phyloP scores from a whole-genome alignment of 192 early-diverging fungal genomes.

The Borealophlyctis nickersoniae region DNA sequence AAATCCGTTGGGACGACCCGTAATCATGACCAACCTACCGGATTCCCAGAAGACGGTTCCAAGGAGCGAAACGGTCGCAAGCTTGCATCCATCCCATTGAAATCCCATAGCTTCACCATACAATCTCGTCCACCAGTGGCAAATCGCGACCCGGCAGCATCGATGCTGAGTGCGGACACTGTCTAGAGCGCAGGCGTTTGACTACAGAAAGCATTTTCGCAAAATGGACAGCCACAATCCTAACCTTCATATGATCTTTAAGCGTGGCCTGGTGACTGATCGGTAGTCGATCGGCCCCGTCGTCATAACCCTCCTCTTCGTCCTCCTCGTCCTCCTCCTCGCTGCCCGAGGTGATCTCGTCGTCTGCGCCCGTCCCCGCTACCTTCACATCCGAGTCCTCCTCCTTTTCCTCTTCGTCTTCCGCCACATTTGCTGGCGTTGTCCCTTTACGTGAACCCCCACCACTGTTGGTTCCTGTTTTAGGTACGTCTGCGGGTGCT shows the following conservation, averaged over 20 bases:
- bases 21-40: conserved; percentile 28
- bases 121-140: conserved; percentile 80
- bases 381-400: conserved; percentile 1
- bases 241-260: conserved; percentile 64
- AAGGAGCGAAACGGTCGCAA: conserved; percentile 76
- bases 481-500: neutral
- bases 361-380: neutral
- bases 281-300: conserved; percentile 46
- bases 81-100: conserved; percentile 77
- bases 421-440: conserved; percentile 2
- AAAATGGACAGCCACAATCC: neutral
- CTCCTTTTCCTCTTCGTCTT: conserved; percentile 12
- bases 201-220: neutral
- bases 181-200: conserved; percentile 37
- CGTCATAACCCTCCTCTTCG: conserved; percentile 18
- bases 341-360: neutral
- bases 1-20: too few species aligned
- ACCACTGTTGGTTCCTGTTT: too few species aligned
- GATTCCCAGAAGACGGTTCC: conserved; percentile 75
- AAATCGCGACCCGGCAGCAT: conserved; percentile 75
- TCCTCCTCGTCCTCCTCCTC: conserved; percentile 41
- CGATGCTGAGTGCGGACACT: conserved; percentile 76
- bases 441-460: conserved; percentile 1
- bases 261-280: conserved; percentile 67
- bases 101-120: conserved; percentile 88